Evolutionary conservation across 1,284 basidiomycete species (phyloP).

Genomic region (Ganoderma resinaceum): DNA sequence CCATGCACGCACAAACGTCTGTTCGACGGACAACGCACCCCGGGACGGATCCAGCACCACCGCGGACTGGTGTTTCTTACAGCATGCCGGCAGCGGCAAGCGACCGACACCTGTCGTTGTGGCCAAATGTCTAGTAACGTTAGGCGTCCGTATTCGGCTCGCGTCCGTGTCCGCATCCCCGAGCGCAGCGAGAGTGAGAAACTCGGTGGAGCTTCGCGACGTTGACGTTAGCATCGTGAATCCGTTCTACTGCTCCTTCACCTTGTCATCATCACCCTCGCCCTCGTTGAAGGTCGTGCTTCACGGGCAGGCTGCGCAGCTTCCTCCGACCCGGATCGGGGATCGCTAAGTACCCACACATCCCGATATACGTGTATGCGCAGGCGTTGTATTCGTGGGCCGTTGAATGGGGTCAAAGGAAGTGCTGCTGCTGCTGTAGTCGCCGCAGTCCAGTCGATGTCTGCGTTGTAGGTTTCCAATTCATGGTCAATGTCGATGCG

Average conservation of each 20-base stretch:
- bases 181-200: background rate
- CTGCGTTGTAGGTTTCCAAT: too few species aligned
- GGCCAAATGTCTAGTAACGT: too few species aligned
- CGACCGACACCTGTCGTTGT: background rate
- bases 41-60: background rate
- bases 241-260: background rate
- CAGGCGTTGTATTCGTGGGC: background rate
- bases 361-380: background rate
- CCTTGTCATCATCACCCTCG: background rate
- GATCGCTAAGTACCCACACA: background rate
- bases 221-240: background rate
- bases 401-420: background rate
- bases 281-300: background rate
- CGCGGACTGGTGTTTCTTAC: slow-evolving; percentile 5
- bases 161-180: background rate
- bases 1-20: background rate
- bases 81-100: slow-evolving; percentile 13
- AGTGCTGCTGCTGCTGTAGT: background rate
- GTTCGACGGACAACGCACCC: background rate
- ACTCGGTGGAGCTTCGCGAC: background rate
- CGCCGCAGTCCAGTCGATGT: background rate
- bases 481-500: background rate
- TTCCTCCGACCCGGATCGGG: slow-evolving; percentile 22
- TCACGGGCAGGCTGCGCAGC: slow-evolving; percentile 5
- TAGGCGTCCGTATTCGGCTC: background rate